These are phyloP conservation scores for Dioscorea alata DNA, from an alignment of 106 monocot genomes.

Conservation along the genomic window DNA sequence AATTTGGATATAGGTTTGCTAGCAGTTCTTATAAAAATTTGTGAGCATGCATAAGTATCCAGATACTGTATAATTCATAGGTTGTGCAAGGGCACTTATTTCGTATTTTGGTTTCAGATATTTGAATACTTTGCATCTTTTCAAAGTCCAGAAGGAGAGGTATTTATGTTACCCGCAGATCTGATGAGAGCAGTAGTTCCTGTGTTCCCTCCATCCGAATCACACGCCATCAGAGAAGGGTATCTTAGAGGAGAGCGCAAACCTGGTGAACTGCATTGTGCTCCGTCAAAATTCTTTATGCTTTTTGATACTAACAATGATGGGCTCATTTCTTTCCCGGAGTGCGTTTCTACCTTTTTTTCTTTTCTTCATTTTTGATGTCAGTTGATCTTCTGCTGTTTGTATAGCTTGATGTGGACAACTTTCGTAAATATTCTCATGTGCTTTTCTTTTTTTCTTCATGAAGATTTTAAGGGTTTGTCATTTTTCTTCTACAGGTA, in stretches of 20 bases:
- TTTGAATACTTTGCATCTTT: conserved; percentile 94
- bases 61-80: background rate
- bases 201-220: conserved; percentile 95
- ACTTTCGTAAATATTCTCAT: background rate
- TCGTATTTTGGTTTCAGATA: conserved; percentile 36
- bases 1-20: background rate
- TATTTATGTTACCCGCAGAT: conserved; percentile 81
- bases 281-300: conserved; percentile 81
- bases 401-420: background rate
- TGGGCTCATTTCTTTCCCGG: conserved; percentile 87
- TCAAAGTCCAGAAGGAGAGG: conserved; percentile 54
- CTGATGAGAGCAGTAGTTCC: conserved; percentile 94
- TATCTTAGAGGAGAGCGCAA: conserved; percentile 68
- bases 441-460: background rate
- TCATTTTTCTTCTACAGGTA: conserved; percentile 48
- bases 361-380: too few relatives aligned
- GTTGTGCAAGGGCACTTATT: background rate
- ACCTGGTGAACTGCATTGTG: conserved; percentile 66
- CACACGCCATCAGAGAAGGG: conserved; percentile 69
- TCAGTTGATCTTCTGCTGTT: background rate
- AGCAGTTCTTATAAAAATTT: background rate
- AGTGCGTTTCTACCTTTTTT: conserved; percentile 40
- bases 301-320: conserved; percentile 96
- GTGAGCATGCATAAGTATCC: background rate
- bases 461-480: background rate